A percentile compares a stretch with the other conserved stretches of the same genome.
Evolutionary conservation across 2,329 filamentous ascomycete species (phyloP).

Genomic region (Dothidotthia symphoricarpi): DNA sequence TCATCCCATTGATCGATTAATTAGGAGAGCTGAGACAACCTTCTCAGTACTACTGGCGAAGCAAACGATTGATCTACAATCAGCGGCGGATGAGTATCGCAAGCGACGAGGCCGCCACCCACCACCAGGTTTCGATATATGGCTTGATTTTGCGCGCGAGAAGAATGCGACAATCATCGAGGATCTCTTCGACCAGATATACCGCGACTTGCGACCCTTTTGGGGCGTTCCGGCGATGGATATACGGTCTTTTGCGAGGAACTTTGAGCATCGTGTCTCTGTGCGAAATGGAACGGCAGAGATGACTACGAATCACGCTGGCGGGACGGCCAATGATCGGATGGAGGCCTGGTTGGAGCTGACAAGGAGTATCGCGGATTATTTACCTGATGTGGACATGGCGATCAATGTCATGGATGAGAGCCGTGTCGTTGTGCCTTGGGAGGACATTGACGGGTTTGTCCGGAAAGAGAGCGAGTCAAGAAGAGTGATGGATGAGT

Average conservation of each 20-base stretch:
- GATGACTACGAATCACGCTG: slow-evolving; percentile 27
- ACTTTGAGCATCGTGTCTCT: slow-evolving; percentile 41
- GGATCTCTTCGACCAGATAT: slow-evolving; percentile 54
- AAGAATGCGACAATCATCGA: slow-evolving; percentile 49
- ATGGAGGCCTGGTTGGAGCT: slow-evolving; percentile 46
- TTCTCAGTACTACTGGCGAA: slow-evolving; percentile 33
- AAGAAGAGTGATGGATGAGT: slow-evolving; percentile 26
- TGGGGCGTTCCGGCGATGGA: slow-evolving; percentile 48
- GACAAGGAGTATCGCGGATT: slow-evolving; percentile 37
- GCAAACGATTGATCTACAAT: slow-evolving; percentile 38
- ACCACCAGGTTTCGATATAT: slow-evolving; percentile 51
- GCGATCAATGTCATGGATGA: slow-evolving; percentile 53
- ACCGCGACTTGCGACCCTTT: slow-evolving; percentile 51
- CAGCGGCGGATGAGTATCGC: slow-evolving; percentile 47
- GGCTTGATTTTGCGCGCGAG: slow-evolving; percentile 48
- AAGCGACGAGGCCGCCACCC: slow-evolving; percentile 49
- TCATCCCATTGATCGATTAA: slow-evolving; percentile 44
- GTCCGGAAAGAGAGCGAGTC: slow-evolving; percentile 33
- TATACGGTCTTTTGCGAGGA: slow-evolving; percentile 44
- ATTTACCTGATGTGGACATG: slow-evolving; percentile 49
- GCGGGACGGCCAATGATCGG: slow-evolving; percentile 31
- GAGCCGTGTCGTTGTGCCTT: slow-evolving; percentile 48
- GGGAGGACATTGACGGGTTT: slow-evolving; percentile 46
- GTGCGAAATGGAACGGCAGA: slow-evolving; percentile 42
- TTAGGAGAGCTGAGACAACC: slow-evolving; percentile 34